Evolutionary conservation across 441 rosid genomes (phyloP), one percentile per base, ranked within the genome.

Genomic region (Capsella rubella): DNA sequence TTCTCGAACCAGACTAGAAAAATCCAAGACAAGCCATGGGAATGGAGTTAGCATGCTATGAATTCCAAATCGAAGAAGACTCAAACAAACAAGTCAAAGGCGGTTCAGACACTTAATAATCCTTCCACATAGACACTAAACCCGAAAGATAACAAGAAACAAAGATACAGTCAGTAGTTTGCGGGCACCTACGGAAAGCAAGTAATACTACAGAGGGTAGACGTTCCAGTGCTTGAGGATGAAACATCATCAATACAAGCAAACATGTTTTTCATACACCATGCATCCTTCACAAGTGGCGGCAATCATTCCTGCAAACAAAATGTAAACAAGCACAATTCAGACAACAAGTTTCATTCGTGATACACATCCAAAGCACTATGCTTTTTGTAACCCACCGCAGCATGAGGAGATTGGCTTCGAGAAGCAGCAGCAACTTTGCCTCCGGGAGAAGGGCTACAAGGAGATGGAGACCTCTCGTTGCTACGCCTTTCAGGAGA

Each of bases 1-100:
- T 86, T 83, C 96, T 72, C 83, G 89, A 79, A 79, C 88, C 61
- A 66, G 80, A 83, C 97, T 85, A 92, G 85, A 90, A 86, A 78
- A 61, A 84, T 75, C 72, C 80, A 72, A 71, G 65, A 78, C 81
- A 73, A 85, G 84, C 80, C 79, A 75, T 39, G 67, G 54, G 47
- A 61, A 54, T 37, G 13, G 39, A 50, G 54, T 69, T 73, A 69
- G 56, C 16, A 78, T 58, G 64, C 52, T 63, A 56, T 59, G 49
- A 6, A 29, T 64, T 56, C 75, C 49, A 8, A 43, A 64, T 54
- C 31, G 35, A 39, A 42, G 6, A 61, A 28, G 56, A 67, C 27
- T 61, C 50, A 67, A 59, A 53, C 46, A 16, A 25, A 61, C 62
- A 52, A 16, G 46, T 67, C 59, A 55, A 13, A 31, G 37, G 62